These are phyloP conservation scores for Solidago caesia DNA, from an alignment of 129 eudicot genomes.

Conservation along the genomic window DNA sequence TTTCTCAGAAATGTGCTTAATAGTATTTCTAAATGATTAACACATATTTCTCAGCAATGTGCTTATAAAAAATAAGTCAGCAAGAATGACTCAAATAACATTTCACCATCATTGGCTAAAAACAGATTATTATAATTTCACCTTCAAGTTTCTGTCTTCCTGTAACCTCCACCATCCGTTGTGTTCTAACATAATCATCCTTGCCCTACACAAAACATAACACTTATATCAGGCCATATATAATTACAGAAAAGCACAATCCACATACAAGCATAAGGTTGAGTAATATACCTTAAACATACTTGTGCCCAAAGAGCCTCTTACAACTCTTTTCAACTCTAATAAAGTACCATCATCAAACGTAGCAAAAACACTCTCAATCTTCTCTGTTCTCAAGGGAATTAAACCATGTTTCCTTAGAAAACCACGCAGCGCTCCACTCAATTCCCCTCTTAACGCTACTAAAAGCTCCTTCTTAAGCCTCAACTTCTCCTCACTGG, in stretches of 20 bases:
- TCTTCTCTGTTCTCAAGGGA: slow-evolving; percentile 26
- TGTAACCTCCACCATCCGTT: slow-evolving; percentile 16
- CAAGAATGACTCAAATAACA: no score
- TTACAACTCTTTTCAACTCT: slow-evolving; percentile 45
- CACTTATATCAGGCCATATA: slow-evolving; percentile 10
- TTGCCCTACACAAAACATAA: slow-evolving; percentile 21
- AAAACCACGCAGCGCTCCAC: slow-evolving; percentile 32
- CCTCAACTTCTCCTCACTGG: slow-evolving; percentile 45
- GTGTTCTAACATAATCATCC: slow-evolving; percentile 25
- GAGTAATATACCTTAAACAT: slow-evolving; percentile 33
- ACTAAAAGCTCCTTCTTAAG: slow-evolving; percentile 35
- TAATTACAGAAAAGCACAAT: slow-evolving; percentile 11
- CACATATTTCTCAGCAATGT: slow-evolving; percentile 1
- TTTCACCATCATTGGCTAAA: not conserved
- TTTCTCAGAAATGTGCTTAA: not conserved
- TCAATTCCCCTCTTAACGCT: slow-evolving; percentile 37
- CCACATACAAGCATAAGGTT: not conserved
- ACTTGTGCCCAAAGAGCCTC: slow-evolving; percentile 32
- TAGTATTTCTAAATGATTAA: no score
- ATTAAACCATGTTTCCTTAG: slow-evolving; percentile 41
- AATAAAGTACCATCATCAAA: slow-evolving; percentile 36
- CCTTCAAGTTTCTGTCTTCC: slow-evolving; percentile 36
- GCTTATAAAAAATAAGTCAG: not conserved
- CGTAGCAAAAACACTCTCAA: slow-evolving; percentile 35
- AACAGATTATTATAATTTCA: slow-evolving; percentile 4